Evolutionary conservation across 495 filamentous ascomycete genomes (phyloP).

Genomic region (Clohesyomyces aquaticus): DNA sequence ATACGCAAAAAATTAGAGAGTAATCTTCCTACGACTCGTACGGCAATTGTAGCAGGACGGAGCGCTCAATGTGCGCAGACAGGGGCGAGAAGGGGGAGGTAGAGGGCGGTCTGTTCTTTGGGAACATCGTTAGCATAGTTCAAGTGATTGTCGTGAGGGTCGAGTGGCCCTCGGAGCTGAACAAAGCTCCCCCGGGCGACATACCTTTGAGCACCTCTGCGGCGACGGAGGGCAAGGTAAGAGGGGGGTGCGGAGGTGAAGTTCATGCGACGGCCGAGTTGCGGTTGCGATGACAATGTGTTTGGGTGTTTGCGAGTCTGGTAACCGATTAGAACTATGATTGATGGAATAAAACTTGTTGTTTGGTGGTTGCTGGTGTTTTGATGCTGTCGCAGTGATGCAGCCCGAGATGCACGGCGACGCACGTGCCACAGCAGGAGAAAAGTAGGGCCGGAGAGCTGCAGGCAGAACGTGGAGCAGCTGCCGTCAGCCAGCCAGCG

Average conservation of each 20-base stretch:
- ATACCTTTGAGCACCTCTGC: slow-evolving; percentile 27
- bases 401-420: not conserved
- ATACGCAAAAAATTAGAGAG: slow-evolving; percentile 1
- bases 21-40: slow-evolving; percentile 1
- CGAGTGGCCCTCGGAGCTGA: too few species aligned
- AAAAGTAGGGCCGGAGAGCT: not conserved
- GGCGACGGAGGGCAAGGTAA: slow-evolving; percentile 5
- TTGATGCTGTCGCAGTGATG: not conserved
- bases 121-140: not conserved
- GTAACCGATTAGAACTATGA: slow-evolving; percentile 11
- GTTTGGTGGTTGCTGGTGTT: slow-evolving; percentile 21
- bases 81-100: not conserved
- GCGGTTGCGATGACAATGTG: not conserved
- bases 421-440: not conserved
- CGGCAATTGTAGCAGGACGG: not conserved
- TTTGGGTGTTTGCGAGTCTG: not conserved
- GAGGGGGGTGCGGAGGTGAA: slow-evolving; percentile 7
- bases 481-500: too few species aligned
- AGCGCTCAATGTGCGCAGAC: slow-evolving; percentile 1
- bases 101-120: not conserved
- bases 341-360: slow-evolving; percentile 22
- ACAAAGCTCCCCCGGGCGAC: too few species aligned
- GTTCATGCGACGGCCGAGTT: slow-evolving; percentile 13
- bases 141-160: not conserved
- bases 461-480: too few species aligned